Percentiles rank a stretch among this genome's conserved stretches.
Evolutionary conservation across 768 basidiomycete species (phyloP).

Genomic region (Pisolithus tinctorius): DNA sequence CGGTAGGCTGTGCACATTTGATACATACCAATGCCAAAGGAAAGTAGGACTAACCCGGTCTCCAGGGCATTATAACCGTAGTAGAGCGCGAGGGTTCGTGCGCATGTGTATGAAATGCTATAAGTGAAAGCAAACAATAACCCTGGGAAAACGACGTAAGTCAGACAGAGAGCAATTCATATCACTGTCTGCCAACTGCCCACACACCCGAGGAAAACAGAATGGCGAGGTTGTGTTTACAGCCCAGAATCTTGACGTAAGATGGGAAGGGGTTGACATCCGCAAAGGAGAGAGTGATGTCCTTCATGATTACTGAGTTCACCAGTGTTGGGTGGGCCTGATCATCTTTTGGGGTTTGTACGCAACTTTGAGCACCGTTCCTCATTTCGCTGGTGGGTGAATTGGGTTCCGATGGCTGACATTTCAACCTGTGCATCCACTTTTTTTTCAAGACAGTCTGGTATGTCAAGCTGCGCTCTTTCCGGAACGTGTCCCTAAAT

Average conservation of each 20-base stretch:
- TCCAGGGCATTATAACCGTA: slow-evolving; percentile 68
- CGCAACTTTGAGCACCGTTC: not conserved
- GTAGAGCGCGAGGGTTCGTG: slow-evolving; percentile 57
- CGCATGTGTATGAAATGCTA: slow-evolving; percentile 65
- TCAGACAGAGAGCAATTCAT: not conserved
- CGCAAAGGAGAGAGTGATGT: slow-evolving; percentile 50
- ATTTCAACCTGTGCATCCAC: slow-evolving; percentile 19
- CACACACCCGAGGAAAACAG: slow-evolving; percentile 32
- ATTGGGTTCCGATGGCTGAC: slow-evolving; percentile 12
- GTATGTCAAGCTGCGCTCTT: slow-evolving; percentile 76
- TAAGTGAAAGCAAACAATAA: slow-evolving; percentile 35
- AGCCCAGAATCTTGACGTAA: slow-evolving; percentile 46
- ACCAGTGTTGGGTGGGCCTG: slow-evolving; percentile 11
- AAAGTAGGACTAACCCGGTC: slow-evolving; percentile 74
- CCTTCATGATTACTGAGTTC: slow-evolving; percentile 14
- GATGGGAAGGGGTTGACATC: slow-evolving; percentile 74
- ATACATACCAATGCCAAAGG: slow-evolving; percentile 59
- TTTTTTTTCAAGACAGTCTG: slow-evolving; percentile 52
- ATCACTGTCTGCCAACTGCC: not conserved
- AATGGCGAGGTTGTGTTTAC: slow-evolving; percentile 61
- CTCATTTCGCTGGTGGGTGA: slow-evolving; percentile 5
- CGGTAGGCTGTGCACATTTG: not conserved
- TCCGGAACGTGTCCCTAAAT: slow-evolving; percentile 81
- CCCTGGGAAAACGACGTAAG: not conserved
- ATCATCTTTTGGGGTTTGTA: slow-evolving; percentile 16